phyloP scores from a whole-genome alignment of 2,329 filamentous ascomycete species.

The Colletotrichum tofieldiae region DNA sequence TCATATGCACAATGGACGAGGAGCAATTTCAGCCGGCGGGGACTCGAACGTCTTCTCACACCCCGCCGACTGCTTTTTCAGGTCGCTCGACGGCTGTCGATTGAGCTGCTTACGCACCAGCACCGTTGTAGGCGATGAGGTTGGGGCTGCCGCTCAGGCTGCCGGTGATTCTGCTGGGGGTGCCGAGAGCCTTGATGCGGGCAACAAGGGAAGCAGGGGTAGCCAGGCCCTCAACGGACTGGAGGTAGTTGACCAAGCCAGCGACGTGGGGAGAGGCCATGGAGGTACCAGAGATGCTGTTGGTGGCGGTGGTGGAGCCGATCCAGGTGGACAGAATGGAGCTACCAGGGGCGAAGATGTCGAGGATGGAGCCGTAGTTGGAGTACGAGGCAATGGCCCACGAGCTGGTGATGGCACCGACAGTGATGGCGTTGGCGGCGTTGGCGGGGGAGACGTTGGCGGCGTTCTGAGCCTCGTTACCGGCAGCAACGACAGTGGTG shows the following conservation, averaged over 20 bases:
- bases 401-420: conserved; percentile 62
- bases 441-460: conserved; percentile 63
- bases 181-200: conserved; percentile 60
- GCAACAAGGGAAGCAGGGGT: conserved; percentile 59
- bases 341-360: conserved; percentile 68
- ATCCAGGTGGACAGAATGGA: conserved; percentile 64
- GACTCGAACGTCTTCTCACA: conserved; percentile 29
- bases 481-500: conserved; percentile 69
- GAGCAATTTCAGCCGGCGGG: neutral
- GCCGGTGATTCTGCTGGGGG: conserved; percentile 55
- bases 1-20: conserved; percentile 9
- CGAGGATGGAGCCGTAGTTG: conserved; percentile 65
- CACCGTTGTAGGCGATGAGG: conserved; percentile 65
- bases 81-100: neutral
- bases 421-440: conserved; percentile 64
- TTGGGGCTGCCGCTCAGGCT: conserved; percentile 58
- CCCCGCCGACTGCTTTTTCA: neutral
- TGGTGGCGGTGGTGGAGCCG: conserved; percentile 57
- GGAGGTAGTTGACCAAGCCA: conserved; percentile 72
- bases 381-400: conserved; percentile 62
- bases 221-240: conserved; percentile 57
- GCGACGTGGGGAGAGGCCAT: conserved; percentile 76
- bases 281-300: conserved; percentile 70
- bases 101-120: conserved; percentile 25
- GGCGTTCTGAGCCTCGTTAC: conserved; percentile 60